Conservation (phyloP, 371 early-diverging fungal genomes). For the Apophysomyces sp. region DNA sequence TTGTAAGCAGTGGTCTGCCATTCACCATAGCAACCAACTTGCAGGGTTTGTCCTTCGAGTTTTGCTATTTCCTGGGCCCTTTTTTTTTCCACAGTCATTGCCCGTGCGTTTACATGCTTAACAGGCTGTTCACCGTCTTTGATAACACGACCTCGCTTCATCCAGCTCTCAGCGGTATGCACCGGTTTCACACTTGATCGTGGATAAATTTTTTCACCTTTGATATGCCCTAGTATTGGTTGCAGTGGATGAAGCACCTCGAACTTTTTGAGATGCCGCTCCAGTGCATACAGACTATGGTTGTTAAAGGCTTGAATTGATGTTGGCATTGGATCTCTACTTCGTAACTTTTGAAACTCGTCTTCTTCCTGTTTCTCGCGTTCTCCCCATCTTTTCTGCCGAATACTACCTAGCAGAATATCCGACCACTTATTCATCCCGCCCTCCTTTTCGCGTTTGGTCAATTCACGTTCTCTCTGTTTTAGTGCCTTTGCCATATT, state of each 20-base stretch:
- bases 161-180: conserved; percentile 67
- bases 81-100: conserved; percentile 58
- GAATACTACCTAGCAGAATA: conserved; percentile 9
- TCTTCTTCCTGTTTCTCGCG: conserved; percentile 52
- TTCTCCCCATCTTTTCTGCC: conserved; percentile 29
- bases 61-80: conserved; percentile 48
- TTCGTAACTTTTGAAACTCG: conserved; percentile 42
- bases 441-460: conserved; percentile 35
- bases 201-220: conserved; percentile 81
- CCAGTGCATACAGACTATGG: conserved; percentile 83
- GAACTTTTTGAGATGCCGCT: conserved; percentile 77
- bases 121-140: conserved; percentile 57
- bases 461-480: conserved; percentile 50
- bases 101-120: conserved; percentile 68
- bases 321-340: conserved; percentile 78
- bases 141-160: conserved; percentile 57
- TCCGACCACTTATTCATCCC: conserved; percentile 41
- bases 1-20: conserved; percentile 83
- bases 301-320: conserved; percentile 74
- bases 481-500: conserved; percentile 55
- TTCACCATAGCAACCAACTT: conserved; percentile 69
- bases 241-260: conserved; percentile 68
- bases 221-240: conserved; percentile 71
- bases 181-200: conserved; percentile 64
- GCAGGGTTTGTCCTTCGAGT: conserved; percentile 31